phyloP scores from a whole-genome alignment of 208 protist species.

The Leishmania major region DNA sequence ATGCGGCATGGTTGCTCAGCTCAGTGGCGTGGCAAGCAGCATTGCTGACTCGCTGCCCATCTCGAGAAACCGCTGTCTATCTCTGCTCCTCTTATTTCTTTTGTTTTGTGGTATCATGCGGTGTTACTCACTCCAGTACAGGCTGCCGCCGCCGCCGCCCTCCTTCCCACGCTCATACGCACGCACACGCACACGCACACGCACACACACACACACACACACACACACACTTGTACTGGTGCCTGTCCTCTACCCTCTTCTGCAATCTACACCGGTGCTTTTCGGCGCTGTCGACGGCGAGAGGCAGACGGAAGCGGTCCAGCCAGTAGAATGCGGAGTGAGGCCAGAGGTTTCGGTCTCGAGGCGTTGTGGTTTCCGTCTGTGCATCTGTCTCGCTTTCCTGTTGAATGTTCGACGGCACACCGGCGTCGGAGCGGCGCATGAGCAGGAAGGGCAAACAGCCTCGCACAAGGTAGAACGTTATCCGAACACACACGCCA shows the following conservation, averaged over 20 bases:
- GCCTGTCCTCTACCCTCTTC: not conserved
- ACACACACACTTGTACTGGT: not conserved
- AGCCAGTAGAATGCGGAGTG: not conserved
- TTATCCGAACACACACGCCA: not conserved
- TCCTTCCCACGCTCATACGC: not conserved
- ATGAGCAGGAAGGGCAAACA: not conserved
- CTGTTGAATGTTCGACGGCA: not conserved
- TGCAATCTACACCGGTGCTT: not conserved
- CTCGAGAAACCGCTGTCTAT: not conserved
- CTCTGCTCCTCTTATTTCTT: slow-evolving; percentile 6
- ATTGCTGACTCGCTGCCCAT: not conserved
- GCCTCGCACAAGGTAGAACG: not conserved
- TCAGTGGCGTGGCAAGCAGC: not conserved
- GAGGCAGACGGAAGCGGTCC: not conserved
- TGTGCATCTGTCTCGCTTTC: not conserved
- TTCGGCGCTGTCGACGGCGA: not conserved
- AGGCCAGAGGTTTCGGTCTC: not conserved
- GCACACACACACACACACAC: too few relatives aligned
- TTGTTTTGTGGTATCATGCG: not conserved
- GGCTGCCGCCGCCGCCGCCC: too few relatives aligned
- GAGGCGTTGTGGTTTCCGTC: not conserved
- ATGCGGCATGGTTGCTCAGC: not conserved
- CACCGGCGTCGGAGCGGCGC: not conserved
- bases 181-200: not conserved
- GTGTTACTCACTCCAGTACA: not conserved